These are phyloP conservation scores for Venturia pyrina DNA, from an alignment of 2,329 filamentous ascomycete species.

Conservation along the genomic window DNA sequence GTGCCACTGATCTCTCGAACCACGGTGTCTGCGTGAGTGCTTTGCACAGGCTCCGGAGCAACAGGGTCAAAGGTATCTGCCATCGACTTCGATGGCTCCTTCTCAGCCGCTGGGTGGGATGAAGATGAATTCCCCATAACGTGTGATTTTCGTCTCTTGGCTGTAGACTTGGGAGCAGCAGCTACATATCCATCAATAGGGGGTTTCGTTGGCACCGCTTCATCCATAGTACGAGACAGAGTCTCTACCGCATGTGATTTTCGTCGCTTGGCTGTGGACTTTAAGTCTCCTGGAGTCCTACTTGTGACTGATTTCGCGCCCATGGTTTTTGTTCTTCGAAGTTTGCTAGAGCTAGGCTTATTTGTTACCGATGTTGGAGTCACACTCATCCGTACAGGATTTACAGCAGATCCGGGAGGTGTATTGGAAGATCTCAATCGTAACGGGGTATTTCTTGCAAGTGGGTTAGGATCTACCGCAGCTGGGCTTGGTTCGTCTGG, in stretches of 20 bases:
- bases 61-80: too few relatives aligned
- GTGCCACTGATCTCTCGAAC: background rate
- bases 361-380: background rate
- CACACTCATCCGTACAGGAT: background rate
- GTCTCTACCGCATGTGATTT: background rate
- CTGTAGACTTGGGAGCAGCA: background rate
- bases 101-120: background rate
- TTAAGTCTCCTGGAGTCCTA: background rate
- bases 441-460: background rate
- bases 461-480: background rate
- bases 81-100: background rate
- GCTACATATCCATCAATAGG: background rate
- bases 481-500: background rate
- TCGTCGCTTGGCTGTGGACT: background rate
- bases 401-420: background rate
- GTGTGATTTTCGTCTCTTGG: background rate
- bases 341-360: background rate
- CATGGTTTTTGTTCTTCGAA: constrained; percentile 3
- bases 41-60: background rate
- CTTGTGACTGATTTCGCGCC: background rate
- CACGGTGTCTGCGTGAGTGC: background rate
- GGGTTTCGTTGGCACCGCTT: background rate
- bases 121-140: background rate
- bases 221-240: background rate
- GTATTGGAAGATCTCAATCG: background rate